Base-by-base conservation (phyloP, 2,329 filamentous ascomycete genomes). In the Lachnellula arida region DNA sequence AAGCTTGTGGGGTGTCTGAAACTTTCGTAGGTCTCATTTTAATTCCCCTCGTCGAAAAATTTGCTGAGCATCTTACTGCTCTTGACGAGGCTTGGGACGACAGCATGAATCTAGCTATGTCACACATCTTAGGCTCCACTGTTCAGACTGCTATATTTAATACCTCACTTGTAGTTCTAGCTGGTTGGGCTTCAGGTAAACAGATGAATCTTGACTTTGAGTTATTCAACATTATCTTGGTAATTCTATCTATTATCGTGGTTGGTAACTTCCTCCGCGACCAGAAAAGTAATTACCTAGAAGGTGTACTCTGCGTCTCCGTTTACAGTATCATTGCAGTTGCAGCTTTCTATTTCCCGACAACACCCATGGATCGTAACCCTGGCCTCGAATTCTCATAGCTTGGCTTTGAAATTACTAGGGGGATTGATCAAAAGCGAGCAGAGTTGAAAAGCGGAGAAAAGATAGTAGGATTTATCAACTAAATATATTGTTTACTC, bases 91-190 rank as follows among this genome's bases (percentile, higher is more conserved):
- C 90, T 23, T 93, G 85, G 78, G 87, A 90, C 65, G 84, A 89
- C 68, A 85, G 87, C 69, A 91, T 92, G 62, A 94, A 94, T 74
- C 86, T 92, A 71, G 89, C 90, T 0, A 79, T 94, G 25, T 88
- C 89, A 46, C 91, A 96, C 70, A 89, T 94, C 51, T 83, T 96
- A 44, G 91, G 90, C 46, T 86, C 91, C 2, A 93, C 89, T 0
- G 87, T 96, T 56, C 92, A 96, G 73, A 97, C 92, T 0, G 90
- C 91, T 1, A 80, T 96, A 32, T 84, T 96, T 68, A 96, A 95
- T 69, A 89, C 86, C 0, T 91, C 92, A 0, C 79, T 96, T 4
- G 85, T 90, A 7, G 84, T 96, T 35, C 78, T 96, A 39, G 87
- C 95, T 49, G 89, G 87, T 46, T 97, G 92, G 91, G 86, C 88